A percentile compares a stretch with the other conserved stretches of the same genome.
Conservation (phyloP, 805 yeast genomes). For the Cyberlindnera subsufficiens region DNA sequence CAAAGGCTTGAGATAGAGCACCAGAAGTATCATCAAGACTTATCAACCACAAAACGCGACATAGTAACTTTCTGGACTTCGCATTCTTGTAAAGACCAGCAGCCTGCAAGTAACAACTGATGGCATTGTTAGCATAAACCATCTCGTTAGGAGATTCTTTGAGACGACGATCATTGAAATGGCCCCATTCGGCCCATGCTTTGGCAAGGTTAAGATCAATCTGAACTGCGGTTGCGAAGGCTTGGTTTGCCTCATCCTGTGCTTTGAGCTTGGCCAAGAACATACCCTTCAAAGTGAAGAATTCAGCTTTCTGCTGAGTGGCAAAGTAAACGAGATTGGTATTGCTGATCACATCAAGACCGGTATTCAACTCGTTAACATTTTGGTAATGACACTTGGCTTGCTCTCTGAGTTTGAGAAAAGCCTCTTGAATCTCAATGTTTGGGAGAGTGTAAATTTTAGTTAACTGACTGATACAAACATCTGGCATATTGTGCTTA, state of each 20-base stretch:
- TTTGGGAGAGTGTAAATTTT: constrained; percentile 94
- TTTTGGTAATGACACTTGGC: constrained; percentile 97
- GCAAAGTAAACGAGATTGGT: constrained; percentile 95
- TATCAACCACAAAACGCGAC: constrained; percentile 89
- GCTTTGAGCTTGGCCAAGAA: constrained; percentile 87
- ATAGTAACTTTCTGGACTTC: constrained; percentile 80
- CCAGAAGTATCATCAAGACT: constrained; percentile 85
- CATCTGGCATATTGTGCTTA: constrained; percentile 94
- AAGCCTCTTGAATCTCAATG: constrained; percentile 97
- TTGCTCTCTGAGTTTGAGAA: constrained; percentile 90
- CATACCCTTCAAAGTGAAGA: constrained; percentile 97
- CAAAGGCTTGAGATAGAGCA: constrained; percentile 80
- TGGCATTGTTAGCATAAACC: constrained; percentile 85
- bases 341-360: constrained; percentile 93
- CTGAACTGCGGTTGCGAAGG: constrained; percentile 96
- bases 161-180: constrained; percentile 82
- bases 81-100: constrained; percentile 94
- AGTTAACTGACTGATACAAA: constrained; percentile 86
- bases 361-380: constrained; percentile 85
- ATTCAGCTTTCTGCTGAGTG: constrained; percentile 96
- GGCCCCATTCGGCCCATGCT: constrained; percentile 99
- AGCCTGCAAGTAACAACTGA: constrained; percentile 94
- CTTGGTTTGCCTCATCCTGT: constrained; percentile 93
- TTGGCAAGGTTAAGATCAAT: constrained; percentile 90
- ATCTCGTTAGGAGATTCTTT: constrained; percentile 79